Evolutionary conservation across 2,329 filamentous ascomycete genomes (phyloP), one percentile per base, ranked within the genome.

Genomic region (Madurella fahalii): DNA sequence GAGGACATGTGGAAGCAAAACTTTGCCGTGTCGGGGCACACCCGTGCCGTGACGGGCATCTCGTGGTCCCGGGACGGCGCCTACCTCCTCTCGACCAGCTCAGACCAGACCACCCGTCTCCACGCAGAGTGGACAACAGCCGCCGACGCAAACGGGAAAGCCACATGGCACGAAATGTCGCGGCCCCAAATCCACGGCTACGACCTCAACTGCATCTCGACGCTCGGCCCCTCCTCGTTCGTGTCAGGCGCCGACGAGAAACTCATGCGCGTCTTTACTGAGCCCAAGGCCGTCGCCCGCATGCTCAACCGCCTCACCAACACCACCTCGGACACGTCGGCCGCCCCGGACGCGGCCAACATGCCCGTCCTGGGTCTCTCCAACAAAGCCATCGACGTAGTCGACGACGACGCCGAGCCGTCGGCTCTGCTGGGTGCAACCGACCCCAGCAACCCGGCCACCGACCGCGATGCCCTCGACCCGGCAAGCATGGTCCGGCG

Each of bases 151-250:
- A 40, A 15, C 40, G 39, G 13, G 34, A 37, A 9, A 37, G 12
- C 4, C 47, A 12, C 31, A 56, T 99, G 94, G 94, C 93, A 97
- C 71, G 94, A 99, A 70, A 91, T 97, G 76, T 87, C 92, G 1
- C 80, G 94, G 47, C 94, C 94, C 4, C 94, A 99, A 69, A 99
- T 99, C 61, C 94, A 99, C 69, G 94, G 94, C 39, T 99, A 99
- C 69, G 93, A 99, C 69, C 80, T 99, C 52, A 99, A 97, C 75
- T 97, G 94, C 69, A 85, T 97, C 59, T 88, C 91, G 65, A 81
- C 85, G 0, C 77, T 96, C 5, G 85, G 83, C 8, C 71, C 60
- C 8, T 86, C 86, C 62, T 87, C 86, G 62, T 99, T 99, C 67
- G 87, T 97, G 18, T 95, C 92, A 2, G 94, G 94, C 7, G 94